These are phyloP conservation scores for Phytophthora cryptogea DNA, from an alignment of 352 stramenopile genomes.

Conservation along the genomic window DNA sequence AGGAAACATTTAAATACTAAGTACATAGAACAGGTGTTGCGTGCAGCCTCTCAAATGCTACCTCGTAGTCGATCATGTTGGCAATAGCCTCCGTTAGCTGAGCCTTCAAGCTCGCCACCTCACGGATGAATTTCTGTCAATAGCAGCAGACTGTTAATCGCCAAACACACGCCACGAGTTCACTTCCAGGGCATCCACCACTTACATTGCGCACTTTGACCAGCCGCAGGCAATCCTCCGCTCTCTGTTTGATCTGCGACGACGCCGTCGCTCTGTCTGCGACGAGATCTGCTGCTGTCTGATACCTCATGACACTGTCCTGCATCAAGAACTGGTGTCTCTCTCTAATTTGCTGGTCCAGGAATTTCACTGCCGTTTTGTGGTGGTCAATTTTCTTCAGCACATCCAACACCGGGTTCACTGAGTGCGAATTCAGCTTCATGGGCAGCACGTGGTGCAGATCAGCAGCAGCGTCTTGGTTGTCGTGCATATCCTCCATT, in stretches of 20 bases:
- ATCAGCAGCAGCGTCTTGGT: conserved; percentile 30
- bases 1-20: neutral
- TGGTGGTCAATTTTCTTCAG: conserved; percentile 86
- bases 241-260: conserved; percentile 52
- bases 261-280: conserved; percentile 52
- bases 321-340: conserved; percentile 64
- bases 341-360: conserved; percentile 62
- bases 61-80: conserved; percentile 69
- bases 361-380: conserved; percentile 64
- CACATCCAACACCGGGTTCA: conserved; percentile 71
- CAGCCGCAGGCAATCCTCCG: conserved; percentile 70
- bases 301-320: conserved; percentile 53
- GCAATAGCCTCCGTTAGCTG: conserved; percentile 55
- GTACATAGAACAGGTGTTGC: conserved; percentile 1
- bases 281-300: conserved; percentile 56
- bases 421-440: conserved; percentile 79
- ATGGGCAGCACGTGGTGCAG: conserved; percentile 62
- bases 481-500: conserved; percentile 36
- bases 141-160: conserved; percentile 8
- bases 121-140: conserved; percentile 67
- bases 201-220: conserved; percentile 81
- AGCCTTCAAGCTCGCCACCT: conserved; percentile 56
- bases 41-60: conserved; percentile 20
- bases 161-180: neutral
- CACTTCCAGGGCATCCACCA: conserved; percentile 1